A percentile compares a stretch with the other conserved stretches of the same genome.
These are phyloP conservation scores for Rosa chinensis DNA, from an alignment of 306 rosid genomes.

Conservation along the genomic window DNA sequence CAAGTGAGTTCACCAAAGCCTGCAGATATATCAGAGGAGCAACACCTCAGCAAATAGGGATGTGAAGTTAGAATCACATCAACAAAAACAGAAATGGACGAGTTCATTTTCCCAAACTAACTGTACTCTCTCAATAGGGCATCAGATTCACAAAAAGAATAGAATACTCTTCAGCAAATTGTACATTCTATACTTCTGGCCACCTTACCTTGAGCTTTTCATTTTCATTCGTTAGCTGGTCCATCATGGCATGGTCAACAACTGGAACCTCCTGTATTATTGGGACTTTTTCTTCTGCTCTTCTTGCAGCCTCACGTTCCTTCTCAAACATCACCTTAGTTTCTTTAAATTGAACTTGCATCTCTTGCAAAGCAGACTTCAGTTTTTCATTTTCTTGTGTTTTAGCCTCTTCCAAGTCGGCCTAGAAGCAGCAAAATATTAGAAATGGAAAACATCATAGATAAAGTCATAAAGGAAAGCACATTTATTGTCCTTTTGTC, in stretches of 20 bases:
- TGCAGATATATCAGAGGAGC: slow-evolving; percentile 42
- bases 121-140: slow-evolving; percentile 12
- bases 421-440: slow-evolving; percentile 43
- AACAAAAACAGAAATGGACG: neutral
- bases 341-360: slow-evolving; percentile 85
- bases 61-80: neutral
- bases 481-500: neutral
- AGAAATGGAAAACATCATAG: slow-evolving; percentile 17
- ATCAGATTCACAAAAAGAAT: neutral
- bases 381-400: slow-evolving; percentile 81
- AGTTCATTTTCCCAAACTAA: slow-evolving; percentile 2
- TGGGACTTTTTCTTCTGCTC: slow-evolving; percentile 65
- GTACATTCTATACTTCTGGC: slow-evolving; percentile 24
- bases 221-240: slow-evolving; percentile 80
- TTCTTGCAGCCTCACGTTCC: slow-evolving; percentile 69
- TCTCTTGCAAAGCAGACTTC: slow-evolving; percentile 80
- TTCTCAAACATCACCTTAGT: slow-evolving; percentile 67
- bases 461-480: neutral
- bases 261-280: slow-evolving; percentile 92
- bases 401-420: slow-evolving; percentile 89
- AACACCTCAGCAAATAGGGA: slow-evolving; percentile 31
- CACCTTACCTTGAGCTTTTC: slow-evolving; percentile 89
- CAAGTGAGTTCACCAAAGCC: slow-evolving; percentile 88
- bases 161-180: neutral
- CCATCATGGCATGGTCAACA: slow-evolving; percentile 73